These are phyloP conservation scores for Thielaviopsis punctulata DNA, from an alignment of 2,329 filamentous ascomycete species.

Conservation along the genomic window DNA sequence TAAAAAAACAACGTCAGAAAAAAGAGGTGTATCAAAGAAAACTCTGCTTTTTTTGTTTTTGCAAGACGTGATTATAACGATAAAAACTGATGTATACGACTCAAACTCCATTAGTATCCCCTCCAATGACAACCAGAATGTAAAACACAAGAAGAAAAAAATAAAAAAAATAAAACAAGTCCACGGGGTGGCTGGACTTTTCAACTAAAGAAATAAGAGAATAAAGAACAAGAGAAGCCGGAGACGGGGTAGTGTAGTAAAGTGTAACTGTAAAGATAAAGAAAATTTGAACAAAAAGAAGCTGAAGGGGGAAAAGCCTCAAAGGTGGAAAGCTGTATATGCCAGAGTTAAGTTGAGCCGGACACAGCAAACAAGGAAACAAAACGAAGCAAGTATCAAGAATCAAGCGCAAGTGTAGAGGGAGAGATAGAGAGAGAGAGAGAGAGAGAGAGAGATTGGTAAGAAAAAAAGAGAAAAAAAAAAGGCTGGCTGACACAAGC, in stretches of 20 bases:
- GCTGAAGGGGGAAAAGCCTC: neutral
- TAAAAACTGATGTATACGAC: conserved; percentile 8
- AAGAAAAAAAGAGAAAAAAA: neutral
- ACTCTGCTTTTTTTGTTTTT: conserved; percentile 7
- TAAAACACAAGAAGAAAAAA: conserved; percentile 1
- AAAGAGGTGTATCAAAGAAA: neutral
- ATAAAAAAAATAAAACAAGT: conserved; percentile 5
- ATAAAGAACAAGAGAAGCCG: conserved; percentile 3
- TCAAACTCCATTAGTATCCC: conserved; percentile 9
- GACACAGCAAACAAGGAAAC: conserved; percentile 5
- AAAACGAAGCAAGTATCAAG: conserved; percentile 9
- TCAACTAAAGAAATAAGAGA: neutral
- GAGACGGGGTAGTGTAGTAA: conserved; percentile 5
- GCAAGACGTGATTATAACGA: conserved; percentile 9
- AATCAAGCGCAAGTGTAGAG: conserved; percentile 7
- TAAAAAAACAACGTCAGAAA: neutral
- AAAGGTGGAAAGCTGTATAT: neutral
- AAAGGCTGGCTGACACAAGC: neutral
- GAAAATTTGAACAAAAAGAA: neutral
- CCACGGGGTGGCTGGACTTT: conserved; percentile 1
- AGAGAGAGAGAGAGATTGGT: neutral
- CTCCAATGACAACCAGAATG: conserved; percentile 7
- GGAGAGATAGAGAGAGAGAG: conserved; percentile 3
- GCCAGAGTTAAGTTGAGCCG: conserved; percentile 1
- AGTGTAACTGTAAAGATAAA: conserved; percentile 8